These are phyloP conservation scores for Colletotrichum chlorophyti DNA, from an alignment of 2,329 filamentous ascomycete species.

Conservation along the genomic window DNA sequence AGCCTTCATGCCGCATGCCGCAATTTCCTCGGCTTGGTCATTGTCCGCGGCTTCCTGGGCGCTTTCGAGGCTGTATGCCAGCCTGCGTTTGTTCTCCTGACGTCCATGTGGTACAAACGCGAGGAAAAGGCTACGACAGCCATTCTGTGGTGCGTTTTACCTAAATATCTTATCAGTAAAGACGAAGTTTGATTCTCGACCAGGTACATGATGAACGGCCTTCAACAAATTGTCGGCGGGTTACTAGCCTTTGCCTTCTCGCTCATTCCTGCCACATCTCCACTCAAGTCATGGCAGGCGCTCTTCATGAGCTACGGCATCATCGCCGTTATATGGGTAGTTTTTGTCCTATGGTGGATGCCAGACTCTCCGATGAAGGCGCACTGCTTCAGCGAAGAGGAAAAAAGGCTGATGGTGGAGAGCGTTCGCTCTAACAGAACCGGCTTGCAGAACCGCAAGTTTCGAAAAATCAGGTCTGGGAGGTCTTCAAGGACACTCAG, in stretches of 20 bases:
- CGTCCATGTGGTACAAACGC: conserved; percentile 39
- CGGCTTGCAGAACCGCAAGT: conserved; percentile 41
- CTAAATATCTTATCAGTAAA: too few relatives aligned
- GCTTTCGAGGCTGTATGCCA: conserved; percentile 53
- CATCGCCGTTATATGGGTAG: conserved; percentile 41
- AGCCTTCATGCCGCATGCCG: conserved; percentile 41
- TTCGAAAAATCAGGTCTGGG: conserved; percentile 45
- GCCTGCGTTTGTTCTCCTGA: conserved; percentile 52
- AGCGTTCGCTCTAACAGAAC: conserved; percentile 46
- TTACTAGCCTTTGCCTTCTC: conserved; percentile 45
- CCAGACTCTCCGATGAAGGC: conserved; percentile 60
- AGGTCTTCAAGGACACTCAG: conserved; percentile 42
- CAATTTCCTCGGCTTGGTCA: conserved; percentile 47
- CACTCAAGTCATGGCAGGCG: conserved; percentile 46
- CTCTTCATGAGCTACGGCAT: conserved; percentile 50
- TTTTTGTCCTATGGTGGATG: conserved; percentile 47
- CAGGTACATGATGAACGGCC: conserved; percentile 43
- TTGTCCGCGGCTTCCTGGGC: conserved; percentile 50
- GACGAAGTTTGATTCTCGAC: background rate
- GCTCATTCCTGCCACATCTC: conserved; percentile 36
- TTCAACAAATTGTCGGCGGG: conserved; percentile 46
- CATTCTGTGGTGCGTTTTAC: conserved; percentile 31
- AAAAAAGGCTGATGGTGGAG: conserved; percentile 45
- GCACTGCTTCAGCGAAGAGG: conserved; percentile 51
- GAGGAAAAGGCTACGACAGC: conserved; percentile 42